Base-by-base conservation (phyloP, 495 filamentous ascomycete genomes). In the Aspergillus mulundensis region DNA sequence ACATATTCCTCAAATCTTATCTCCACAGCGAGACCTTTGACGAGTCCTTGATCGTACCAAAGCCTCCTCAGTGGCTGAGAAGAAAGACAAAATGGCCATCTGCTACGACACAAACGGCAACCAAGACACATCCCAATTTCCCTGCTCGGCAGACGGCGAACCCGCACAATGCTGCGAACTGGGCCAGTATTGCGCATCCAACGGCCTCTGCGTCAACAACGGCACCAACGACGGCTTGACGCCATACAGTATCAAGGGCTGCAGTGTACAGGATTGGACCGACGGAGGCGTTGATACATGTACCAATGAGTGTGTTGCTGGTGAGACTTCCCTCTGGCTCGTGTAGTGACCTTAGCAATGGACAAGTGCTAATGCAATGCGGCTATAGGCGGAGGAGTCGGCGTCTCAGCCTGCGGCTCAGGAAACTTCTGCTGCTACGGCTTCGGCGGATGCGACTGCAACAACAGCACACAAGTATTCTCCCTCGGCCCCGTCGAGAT, bases 391-490 rank as follows among this genome's bases (percentile, higher is more conserved):
- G 21, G 23, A 7, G 49, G 49, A 25, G 20, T 23, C 34, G 49
- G 49, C 19, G 36, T 51, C 34, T 5, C 14, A 1, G 11, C 34
- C 18, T 51, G 49, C 20, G 20, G 34, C 3, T 18, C 6, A 1
- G 38, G 34, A n/a, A 16, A 1, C 5, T 51, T 51, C 49, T 51
- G 49, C 19, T 51, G 49, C 49, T 51, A 51, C 49, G 49, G 49
- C 19, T 41, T 40, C 18, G 28, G 23, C 0, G 49, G 49, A 19
- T 40, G 49, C 19, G 49, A 51, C 38, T 51, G 49, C 49, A 41
- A 25, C 18, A 51, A 51, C 34, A 40, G 34, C 18, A 51, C 49
- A 0, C 34, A 41, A 28, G 23, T 19, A 2, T 51, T 51, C n/a
- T 41, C 49, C 20, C 19, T 51, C 18, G 49, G 19, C 32, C 19